phyloP scores from a whole-genome alignment of 306 rosid genomes.

The Betula pendula region DNA sequence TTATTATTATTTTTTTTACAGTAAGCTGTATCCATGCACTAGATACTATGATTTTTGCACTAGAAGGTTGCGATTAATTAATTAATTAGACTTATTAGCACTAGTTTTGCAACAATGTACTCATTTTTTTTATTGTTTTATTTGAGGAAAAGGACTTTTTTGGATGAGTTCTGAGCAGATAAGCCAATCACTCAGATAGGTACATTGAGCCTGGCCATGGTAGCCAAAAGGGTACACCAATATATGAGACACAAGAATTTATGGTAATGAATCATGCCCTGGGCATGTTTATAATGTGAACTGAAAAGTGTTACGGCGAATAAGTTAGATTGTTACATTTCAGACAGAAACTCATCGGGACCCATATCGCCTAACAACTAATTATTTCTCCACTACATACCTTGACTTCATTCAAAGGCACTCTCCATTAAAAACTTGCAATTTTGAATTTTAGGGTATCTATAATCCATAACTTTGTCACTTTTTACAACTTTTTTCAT shows the following conservation, averaged over 20 bases:
- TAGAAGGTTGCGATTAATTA: slow-evolving; percentile 1
- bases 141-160: slow-evolving; percentile 6
- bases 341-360: slow-evolving; percentile 3
- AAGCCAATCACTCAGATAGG: slow-evolving; percentile 13
- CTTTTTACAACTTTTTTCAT: slow-evolving; percentile 8
- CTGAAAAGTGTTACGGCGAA: not conserved
- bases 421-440: not conserved
- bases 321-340: not conserved
- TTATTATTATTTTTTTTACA: too few species aligned
- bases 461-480: slow-evolving; percentile 1
- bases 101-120: not conserved
- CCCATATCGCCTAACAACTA: slow-evolving; percentile 31
- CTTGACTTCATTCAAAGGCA: slow-evolving; percentile 27
- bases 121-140: not conserved
- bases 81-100: not conserved
- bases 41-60: not conserved
- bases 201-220: slow-evolving; percentile 54
- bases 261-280: not conserved
- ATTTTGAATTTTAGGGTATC: not conserved
- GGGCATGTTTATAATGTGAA: slow-evolving; percentile 31
- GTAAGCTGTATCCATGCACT: too few species aligned
- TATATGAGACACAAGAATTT: not conserved
- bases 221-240: not conserved
- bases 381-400: slow-evolving; percentile 9
- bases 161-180: slow-evolving; percentile 16